phyloP scores from a whole-genome alignment of 352 stramenopile genomes.

The Pythium apleroticum region DNA sequence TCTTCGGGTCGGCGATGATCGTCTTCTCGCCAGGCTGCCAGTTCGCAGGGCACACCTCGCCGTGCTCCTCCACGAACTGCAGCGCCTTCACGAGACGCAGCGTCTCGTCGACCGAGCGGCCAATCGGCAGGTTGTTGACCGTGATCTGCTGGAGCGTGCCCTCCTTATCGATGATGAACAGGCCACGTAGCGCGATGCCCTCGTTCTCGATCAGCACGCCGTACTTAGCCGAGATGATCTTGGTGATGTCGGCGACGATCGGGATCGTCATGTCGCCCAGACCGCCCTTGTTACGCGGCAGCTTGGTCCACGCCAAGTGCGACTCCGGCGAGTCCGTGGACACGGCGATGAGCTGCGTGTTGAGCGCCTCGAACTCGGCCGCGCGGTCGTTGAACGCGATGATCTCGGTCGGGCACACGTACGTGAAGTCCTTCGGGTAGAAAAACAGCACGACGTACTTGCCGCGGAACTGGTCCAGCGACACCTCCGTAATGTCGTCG shows the following conservation, averaged over 20 bases:
- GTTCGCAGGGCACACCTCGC: constrained; percentile 92
- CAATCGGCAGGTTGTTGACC: constrained; percentile 92
- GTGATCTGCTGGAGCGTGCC: constrained; percentile 87
- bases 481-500: constrained; percentile 83
- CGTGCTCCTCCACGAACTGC: constrained; percentile 92
- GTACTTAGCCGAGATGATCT: constrained; percentile 91
- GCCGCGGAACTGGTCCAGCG: constrained; percentile 79
- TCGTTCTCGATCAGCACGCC: constrained; percentile 86
- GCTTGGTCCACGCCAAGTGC: constrained; percentile 88
- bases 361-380: constrained; percentile 80
- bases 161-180: constrained; percentile 94
- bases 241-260: constrained; percentile 92
- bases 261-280: constrained; percentile 93
- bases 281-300: constrained; percentile 89
- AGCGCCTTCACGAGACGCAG: constrained; percentile 91
- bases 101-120: constrained; percentile 91
- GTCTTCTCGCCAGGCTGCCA: constrained; percentile 92
- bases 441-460: constrained; percentile 92
- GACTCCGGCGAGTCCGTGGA: constrained; percentile 91
- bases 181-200: constrained; percentile 84
- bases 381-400: constrained; percentile 89
- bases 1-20: constrained; percentile 85
- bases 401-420: constrained; percentile 91
- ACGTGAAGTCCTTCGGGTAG: constrained; percentile 91
- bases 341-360: constrained; percentile 86